A percentile compares a stretch with the other conserved stretches of the same genome.
Evolutionary conservation across 148 eudicot genomes (phyloP).

Genomic region (Euryodendron excelsum): DNA sequence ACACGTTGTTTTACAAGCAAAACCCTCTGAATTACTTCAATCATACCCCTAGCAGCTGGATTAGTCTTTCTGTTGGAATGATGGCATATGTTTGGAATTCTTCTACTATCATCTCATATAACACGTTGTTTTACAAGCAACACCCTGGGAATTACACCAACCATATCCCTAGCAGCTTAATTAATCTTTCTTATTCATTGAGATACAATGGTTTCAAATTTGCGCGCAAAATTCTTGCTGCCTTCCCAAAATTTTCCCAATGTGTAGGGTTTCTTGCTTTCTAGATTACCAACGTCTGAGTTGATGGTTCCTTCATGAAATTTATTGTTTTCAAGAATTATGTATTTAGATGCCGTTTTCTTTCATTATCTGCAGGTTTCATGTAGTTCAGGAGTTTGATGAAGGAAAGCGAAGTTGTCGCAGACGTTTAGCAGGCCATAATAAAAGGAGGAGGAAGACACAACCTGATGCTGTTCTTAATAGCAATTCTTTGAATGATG

Average conservation of each 20-base stretch:
- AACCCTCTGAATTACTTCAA: too few relatives aligned
- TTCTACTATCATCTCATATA: not conserved
- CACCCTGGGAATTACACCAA: too few relatives aligned
- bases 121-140: not conserved
- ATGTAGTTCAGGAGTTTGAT: constrained; percentile 81
- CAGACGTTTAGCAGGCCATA: constrained; percentile 84
- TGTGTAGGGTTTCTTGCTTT: not conserved
- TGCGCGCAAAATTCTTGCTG: too few relatives aligned
- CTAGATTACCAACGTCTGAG: not conserved
- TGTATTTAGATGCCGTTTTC: not conserved
- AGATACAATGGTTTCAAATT: too few relatives aligned
- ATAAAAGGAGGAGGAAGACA: constrained; percentile 76
- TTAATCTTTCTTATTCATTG: not conserved
- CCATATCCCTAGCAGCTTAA: too few relatives aligned
- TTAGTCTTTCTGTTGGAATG: not conserved
- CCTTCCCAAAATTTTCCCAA: not conserved
- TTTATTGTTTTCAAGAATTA: too few relatives aligned
- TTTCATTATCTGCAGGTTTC: constrained; percentile 52
- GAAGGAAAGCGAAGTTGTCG: constrained; percentile 94
- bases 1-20: not conserved
- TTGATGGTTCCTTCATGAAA: not conserved
- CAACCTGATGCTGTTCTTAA: constrained; percentile 51
- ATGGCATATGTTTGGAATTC: not conserved
- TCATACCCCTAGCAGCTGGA: too few relatives aligned
- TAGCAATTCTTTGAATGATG: constrained; percentile 1